These are phyloP conservation scores for Cryptosporidium parvum DNA, from an alignment of 169 alveolate genomes.

Conservation along the genomic window DNA sequence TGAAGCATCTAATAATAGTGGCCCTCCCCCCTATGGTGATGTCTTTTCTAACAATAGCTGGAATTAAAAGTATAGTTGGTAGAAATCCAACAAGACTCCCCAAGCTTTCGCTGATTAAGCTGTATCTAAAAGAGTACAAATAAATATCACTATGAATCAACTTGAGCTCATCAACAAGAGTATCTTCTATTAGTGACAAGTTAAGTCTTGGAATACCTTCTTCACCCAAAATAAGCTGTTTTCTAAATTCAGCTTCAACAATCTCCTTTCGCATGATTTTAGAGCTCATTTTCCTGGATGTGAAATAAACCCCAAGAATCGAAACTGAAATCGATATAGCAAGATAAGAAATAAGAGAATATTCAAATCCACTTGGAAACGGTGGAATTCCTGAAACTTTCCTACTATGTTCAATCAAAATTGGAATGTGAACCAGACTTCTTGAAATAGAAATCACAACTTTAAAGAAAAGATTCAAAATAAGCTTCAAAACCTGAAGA, in stretches of 20 bases:
- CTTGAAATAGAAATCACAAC: constrained; percentile 31
- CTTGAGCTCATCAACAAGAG: constrained; percentile 1
- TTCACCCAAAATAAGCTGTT: constrained; percentile 40
- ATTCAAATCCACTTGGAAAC: not conserved
- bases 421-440: constrained; percentile 53
- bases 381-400: constrained; percentile 53
- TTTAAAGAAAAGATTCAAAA: constrained; percentile 13
- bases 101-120: not conserved
- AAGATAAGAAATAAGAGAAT: constrained; percentile 20
- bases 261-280: constrained; percentile 21
- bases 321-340: not conserved
- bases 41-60: constrained; percentile 30
- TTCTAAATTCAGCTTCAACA: constrained; percentile 50
- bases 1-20: constrained; percentile 42
- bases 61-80: constrained; percentile 47
- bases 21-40: constrained; percentile 36
- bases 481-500: constrained; percentile 9
- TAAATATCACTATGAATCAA: constrained; percentile 30
- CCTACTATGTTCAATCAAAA: constrained; percentile 12
- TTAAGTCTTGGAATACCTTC: not conserved
- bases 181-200: not conserved
- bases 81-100: not conserved
- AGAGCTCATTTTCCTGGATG: constrained; percentile 39
- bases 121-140: constrained; percentile 1
- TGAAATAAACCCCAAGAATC: not conserved